These are phyloP conservation scores for Cephaloascus albidus DNA, from an alignment of 805 yeast species.

Conservation along the genomic window DNA sequence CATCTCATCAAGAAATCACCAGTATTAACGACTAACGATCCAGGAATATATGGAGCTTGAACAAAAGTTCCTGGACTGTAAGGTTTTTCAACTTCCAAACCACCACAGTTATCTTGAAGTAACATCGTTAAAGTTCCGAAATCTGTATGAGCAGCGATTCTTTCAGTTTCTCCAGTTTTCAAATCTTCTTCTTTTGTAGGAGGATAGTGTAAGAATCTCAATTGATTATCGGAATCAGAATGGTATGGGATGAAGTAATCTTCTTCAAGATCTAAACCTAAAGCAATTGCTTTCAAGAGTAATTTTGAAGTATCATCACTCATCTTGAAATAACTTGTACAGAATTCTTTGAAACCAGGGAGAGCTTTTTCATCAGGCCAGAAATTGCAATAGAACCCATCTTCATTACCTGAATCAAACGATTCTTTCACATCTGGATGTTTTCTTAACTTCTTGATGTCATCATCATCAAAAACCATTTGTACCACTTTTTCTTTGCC, in stretches of 20 bases:
- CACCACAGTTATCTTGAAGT: slow-evolving; percentile 23
- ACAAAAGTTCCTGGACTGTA: slow-evolving; percentile 17
- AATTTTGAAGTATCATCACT: slow-evolving; percentile 7
- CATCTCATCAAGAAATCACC: slow-evolving; percentile 28
- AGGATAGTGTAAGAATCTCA: slow-evolving; percentile 13
- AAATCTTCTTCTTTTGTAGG: slow-evolving; percentile 8
- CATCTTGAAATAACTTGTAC: slow-evolving; percentile 10
- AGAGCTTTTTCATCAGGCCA: slow-evolving; percentile 16
- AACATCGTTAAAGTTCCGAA: slow-evolving; percentile 15
- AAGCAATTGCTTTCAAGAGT: slow-evolving; percentile 11
- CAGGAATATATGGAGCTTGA: slow-evolving; percentile 21
- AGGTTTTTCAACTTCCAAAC: slow-evolving; percentile 22
- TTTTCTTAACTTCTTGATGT: slow-evolving; percentile 11
- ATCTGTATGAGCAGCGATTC: slow-evolving; percentile 16
- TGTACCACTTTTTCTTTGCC: slow-evolving; percentile 12
- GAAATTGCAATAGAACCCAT: slow-evolving; percentile 12
- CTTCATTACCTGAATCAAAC: slow-evolving; percentile 15
- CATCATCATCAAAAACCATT: slow-evolving; percentile 16
- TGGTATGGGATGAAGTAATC: slow-evolving; percentile 10
- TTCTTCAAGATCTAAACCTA: slow-evolving; percentile 11
- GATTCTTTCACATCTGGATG: slow-evolving; percentile 21
- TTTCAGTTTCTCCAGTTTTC: slow-evolving; percentile 10
- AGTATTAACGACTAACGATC: slow-evolving; percentile 24
- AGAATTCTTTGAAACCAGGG: slow-evolving; percentile 12
- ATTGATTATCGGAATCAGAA: slow-evolving; percentile 10